phyloP scores from a whole-genome alignment of 768 basidiomycete genomes.

The Leccinellum luteum region DNA sequence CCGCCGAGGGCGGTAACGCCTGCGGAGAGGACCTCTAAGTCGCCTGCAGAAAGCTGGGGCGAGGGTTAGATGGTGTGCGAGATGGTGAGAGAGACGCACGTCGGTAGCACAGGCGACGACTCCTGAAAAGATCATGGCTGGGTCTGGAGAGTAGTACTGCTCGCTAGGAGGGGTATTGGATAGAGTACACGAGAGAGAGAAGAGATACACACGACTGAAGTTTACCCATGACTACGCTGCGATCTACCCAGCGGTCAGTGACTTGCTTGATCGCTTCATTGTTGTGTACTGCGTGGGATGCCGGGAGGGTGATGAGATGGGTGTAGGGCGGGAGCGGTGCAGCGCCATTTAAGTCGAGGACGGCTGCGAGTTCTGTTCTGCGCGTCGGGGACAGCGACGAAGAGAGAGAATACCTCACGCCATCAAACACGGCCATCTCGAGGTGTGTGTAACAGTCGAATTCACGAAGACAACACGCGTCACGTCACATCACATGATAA shows the following conservation, averaged over 20 bases:
- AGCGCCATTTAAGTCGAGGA: constrained; percentile 56
- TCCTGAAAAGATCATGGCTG: constrained; percentile 78
- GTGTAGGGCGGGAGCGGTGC: constrained; percentile 48
- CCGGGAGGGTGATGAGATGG: constrained; percentile 48
- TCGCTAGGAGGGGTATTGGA: constrained; percentile 35
- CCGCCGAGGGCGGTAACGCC: constrained; percentile 78
- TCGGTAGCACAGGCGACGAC: constrained; percentile 71
- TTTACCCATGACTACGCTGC: constrained; percentile 56
- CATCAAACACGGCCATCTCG: constrained; percentile 40
- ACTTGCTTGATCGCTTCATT: constrained; percentile 35
- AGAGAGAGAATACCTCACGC: constrained; percentile 47
- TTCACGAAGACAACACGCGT: neutral
- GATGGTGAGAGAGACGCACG: constrained; percentile 35
- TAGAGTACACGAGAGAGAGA: neutral
- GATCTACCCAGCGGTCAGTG: constrained; percentile 68
- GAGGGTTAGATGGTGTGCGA: neutral
- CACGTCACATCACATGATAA: neutral
- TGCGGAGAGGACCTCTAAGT: constrained; percentile 70
- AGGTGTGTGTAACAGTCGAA: neutral
- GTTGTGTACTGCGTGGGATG: constrained; percentile 43
- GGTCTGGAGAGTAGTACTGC: constrained; percentile 72
- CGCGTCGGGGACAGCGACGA: constrained; percentile 44
- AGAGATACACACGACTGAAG: constrained; percentile 51
- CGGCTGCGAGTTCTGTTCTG: constrained; percentile 41
- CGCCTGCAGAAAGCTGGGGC: constrained; percentile 52